Percentiles rank a stretch among this genome's conserved stretches.
Evolutionary conservation across 1,284 basidiomycete genomes (phyloP).

Genomic region (Cutaneotrichosporon mucoides): DNA sequence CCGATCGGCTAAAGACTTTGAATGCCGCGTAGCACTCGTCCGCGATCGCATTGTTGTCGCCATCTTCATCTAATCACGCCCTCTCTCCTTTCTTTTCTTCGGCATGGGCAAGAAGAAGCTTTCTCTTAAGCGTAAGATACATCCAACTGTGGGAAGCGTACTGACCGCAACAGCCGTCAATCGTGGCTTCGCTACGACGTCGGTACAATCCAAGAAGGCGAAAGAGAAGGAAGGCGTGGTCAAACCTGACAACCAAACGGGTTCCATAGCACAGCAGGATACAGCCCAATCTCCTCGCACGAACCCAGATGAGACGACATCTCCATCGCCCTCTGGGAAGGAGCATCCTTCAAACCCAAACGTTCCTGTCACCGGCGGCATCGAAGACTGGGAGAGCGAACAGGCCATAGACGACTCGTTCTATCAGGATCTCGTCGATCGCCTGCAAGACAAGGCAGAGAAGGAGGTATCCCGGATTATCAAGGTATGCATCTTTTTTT

Average conservation of each 20-base stretch:
- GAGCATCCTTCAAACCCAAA: too few species aligned
- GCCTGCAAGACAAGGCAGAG: conserved; percentile 79
- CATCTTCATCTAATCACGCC: background rate
- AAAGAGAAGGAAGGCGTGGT: conserved; percentile 45
- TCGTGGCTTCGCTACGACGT: conserved; percentile 78
- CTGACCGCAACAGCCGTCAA: conserved; percentile 31
- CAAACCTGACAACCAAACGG: too few species aligned
- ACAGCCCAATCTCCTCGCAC: too few species aligned
- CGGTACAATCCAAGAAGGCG: conserved; percentile 65
- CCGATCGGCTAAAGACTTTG: too few species aligned
- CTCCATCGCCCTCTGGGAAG: too few species aligned
- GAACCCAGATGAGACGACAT: too few species aligned
- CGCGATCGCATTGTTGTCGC: too few species aligned
- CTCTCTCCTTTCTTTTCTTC: background rate
- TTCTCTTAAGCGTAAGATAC: conserved; percentile 66
- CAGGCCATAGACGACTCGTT: conserved; percentile 25
- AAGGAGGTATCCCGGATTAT: conserved; percentile 73
- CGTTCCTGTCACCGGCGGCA: conserved; percentile 8
- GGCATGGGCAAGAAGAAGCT: conserved; percentile 81
- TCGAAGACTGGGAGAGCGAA: conserved; percentile 38
- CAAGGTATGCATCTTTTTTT: conserved; percentile 49
- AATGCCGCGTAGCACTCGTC: too few species aligned
- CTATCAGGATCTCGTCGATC: conserved; percentile 61
- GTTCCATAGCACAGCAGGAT: too few species aligned
- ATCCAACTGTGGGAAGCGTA: background rate